phyloP scores from a whole-genome alignment of 108 stramenopile genomes.

The Phaeodactylum tricornutum region DNA sequence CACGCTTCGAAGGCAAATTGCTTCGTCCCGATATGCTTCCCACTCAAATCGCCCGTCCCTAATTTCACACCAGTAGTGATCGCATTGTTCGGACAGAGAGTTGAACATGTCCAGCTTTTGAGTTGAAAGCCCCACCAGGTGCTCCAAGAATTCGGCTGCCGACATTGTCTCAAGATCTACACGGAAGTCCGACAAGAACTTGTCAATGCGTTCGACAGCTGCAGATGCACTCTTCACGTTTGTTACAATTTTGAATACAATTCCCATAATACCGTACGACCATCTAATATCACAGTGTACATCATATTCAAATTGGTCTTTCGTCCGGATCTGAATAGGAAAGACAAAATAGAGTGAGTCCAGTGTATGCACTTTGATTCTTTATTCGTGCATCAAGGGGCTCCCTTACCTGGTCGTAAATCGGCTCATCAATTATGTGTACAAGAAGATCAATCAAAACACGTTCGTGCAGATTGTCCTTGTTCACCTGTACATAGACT shows the following conservation, averaged over 20 bases:
- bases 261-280: slow-evolving; percentile 65
- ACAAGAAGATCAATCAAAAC: slow-evolving; percentile 59
- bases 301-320: slow-evolving; percentile 48
- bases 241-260: slow-evolving; percentile 59
- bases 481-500: slow-evolving; percentile 72
- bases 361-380: too few species aligned
- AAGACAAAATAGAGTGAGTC: too few species aligned
- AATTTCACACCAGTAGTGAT: slow-evolving; percentile 54
- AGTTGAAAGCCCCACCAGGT: slow-evolving; percentile 62
- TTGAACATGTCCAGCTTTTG: slow-evolving; percentile 72
- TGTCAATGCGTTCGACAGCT: slow-evolving; percentile 40
- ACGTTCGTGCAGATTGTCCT: slow-evolving; percentile 51
- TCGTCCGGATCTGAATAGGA: slow-evolving; percentile 65
- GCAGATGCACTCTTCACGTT: slow-evolving; percentile 52
- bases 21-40: slow-evolving; percentile 59
- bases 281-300: slow-evolving; percentile 44
- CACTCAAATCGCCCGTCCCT: slow-evolving; percentile 56
- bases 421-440: slow-evolving; percentile 70
- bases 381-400: too few species aligned
- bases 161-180: slow-evolving; percentile 36
- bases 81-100: slow-evolving; percentile 58
- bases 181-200: slow-evolving; percentile 56
- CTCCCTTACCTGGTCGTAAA: too few species aligned
- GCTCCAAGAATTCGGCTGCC: slow-evolving; percentile 44
- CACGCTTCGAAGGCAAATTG: slow-evolving; percentile 36